Evolutionary conservation across 106 monocot species (phyloP).

Genomic region (Hemerocallis citrina): DNA sequence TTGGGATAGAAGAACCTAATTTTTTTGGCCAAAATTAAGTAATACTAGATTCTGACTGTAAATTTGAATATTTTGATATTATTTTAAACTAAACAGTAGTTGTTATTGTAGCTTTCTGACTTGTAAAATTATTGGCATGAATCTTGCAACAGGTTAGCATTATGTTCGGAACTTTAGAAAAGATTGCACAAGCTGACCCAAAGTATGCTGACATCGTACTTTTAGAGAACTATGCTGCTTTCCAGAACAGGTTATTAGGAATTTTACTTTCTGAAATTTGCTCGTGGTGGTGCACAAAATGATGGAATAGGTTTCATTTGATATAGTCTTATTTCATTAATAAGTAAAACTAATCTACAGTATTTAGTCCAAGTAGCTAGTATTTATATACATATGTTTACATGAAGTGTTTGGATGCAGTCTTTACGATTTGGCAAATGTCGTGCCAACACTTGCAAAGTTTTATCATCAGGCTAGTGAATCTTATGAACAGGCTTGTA

Average conservation of each 20-base stretch:
- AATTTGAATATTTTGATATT: too few relatives aligned
- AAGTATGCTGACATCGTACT: conserved; percentile 81
- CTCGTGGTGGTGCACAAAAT: too few relatives aligned
- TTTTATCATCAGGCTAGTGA: conserved; percentile 99
- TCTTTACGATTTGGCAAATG: conserved; percentile 97
- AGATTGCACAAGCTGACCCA: conserved; percentile 85
- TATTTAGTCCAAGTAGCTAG: neutral
- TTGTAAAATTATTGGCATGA: neutral
- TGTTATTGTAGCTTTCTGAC: neutral
- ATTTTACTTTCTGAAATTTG: neutral
- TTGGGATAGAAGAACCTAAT: too few relatives aligned
- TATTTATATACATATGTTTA: neutral
- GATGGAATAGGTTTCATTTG: neutral
- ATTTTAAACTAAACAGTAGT: too few relatives aligned
- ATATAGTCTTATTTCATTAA: neutral
- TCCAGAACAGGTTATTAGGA: conserved; percentile 78
- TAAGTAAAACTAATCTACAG: neutral
- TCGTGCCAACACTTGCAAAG: conserved; percentile 87
- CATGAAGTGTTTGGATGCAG: conserved; percentile 35
- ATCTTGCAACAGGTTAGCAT: conserved; percentile 55
- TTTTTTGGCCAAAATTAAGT: too few relatives aligned
- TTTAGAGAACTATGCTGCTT: conserved; percentile 94
- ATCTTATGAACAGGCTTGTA: conserved; percentile 92
- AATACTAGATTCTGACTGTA: too few relatives aligned
- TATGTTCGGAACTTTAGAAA: conserved; percentile 93